phyloP scores from a whole-genome alignment of 2,329 filamentous ascomycete genomes.

The Cladosporium sp. region DNA sequence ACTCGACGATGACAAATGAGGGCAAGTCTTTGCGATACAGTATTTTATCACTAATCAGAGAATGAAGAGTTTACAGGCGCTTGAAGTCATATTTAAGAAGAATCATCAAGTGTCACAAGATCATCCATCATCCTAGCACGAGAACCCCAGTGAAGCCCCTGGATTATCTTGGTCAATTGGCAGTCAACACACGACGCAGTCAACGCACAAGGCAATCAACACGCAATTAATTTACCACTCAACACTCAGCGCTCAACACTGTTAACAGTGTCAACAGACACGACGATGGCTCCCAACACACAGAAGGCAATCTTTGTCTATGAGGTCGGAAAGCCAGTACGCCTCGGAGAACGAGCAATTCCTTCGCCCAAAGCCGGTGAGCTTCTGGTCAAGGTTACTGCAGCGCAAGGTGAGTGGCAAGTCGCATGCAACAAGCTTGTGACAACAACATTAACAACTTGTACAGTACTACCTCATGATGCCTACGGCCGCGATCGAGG shows the following conservation, averaged over 20 bases:
- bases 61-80: background rate
- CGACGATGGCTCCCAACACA: background rate
- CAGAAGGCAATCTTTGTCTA: conserved; percentile 18
- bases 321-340: conserved; percentile 17
- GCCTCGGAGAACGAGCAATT: conserved; percentile 1
- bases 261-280: too few species aligned
- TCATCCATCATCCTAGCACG: background rate
- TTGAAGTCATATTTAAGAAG: background rate
- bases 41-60: background rate
- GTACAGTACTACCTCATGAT: conserved; percentile 20
- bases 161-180: background rate
- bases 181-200: background rate
- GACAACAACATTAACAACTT: background rate
- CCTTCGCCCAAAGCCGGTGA: conserved; percentile 17
- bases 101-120: background rate
- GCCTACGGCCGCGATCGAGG: conserved; percentile 21
- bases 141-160: background rate
- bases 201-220: too few species aligned
- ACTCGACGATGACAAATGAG: background rate
- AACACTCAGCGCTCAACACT: too few species aligned
- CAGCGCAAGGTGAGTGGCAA: conserved; percentile 17
- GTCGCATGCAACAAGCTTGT: background rate
- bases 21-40: background rate
- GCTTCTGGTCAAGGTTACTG: conserved; percentile 18
- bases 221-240: too few species aligned